Conservation (phyloP, 1,139 yeast genomes). For the Yamadazyma pseudoaaseri region DNA sequence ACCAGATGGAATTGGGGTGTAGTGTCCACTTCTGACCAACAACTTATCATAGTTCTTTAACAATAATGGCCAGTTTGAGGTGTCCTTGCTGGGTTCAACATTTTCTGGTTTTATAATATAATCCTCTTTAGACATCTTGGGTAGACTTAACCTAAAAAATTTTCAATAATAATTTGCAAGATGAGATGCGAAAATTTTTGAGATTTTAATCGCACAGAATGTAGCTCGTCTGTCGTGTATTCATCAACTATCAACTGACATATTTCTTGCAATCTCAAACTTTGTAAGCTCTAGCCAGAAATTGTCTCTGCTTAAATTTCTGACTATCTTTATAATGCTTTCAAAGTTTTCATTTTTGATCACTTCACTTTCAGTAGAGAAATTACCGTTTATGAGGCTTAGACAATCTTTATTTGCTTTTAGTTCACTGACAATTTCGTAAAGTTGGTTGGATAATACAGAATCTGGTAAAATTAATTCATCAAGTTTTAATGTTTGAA, state of each 20-base stretch:
- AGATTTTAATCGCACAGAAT: too few relatives aligned
- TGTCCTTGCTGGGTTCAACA: conserved; percentile 75
- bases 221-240: too few relatives aligned
- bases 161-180: conserved; percentile 12
- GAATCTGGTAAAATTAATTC: conserved; percentile 43
- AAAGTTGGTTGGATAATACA: conserved; percentile 48
- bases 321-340: conserved; percentile 53
- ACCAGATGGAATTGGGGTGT: conserved; percentile 96
- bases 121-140: conserved; percentile 54
- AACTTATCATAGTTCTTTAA: conserved; percentile 92
- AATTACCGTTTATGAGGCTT: conserved; percentile 56
- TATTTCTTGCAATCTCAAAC: conserved; percentile 27
- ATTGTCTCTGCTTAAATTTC: conserved; percentile 75
- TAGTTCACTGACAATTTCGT: conserved; percentile 64
- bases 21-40: conserved; percentile 92
- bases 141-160: conserved; percentile 9
- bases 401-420: conserved; percentile 68
- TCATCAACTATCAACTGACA: conserved; percentile 4
- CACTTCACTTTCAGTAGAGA: conserved; percentile 30
- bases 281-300: conserved; percentile 51
- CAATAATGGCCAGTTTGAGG: conserved; percentile 94
- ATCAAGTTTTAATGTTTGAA: conserved; percentile 22
- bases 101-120: conserved; percentile 88
- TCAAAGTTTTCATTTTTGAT: conserved; percentile 43
- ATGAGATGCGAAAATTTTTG: conserved; percentile 12